These are phyloP conservation scores for Achlya hypogyna DNA, from an alignment of 352 stramenopile species.

Conservation along the genomic window DNA sequence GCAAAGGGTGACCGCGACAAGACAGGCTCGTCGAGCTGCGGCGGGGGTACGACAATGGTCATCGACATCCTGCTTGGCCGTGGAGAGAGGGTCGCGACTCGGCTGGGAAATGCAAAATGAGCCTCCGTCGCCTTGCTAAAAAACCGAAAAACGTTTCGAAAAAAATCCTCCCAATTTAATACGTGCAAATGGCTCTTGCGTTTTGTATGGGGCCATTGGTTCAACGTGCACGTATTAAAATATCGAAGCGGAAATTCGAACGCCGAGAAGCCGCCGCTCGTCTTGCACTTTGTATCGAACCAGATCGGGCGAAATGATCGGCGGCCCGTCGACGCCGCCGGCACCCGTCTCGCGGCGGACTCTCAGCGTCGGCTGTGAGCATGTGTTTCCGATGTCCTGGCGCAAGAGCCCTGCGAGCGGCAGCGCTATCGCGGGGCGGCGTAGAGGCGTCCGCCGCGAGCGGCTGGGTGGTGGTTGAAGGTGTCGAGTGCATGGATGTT, in stretches of 20 bases:
- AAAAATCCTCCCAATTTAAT: neutral
- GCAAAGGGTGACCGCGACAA: neutral
- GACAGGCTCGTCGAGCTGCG: neutral
- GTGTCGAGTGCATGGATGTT: too few relatives aligned
- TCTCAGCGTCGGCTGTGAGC: too few relatives aligned
- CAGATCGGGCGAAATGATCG: constrained; percentile 1
- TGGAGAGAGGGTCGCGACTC: too few relatives aligned
- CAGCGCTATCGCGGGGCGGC: too few relatives aligned
- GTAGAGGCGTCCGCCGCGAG: too few relatives aligned
- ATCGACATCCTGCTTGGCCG: neutral
- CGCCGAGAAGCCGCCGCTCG: neutral
- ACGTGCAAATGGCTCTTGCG: neutral
- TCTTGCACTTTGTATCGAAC: too few relatives aligned
- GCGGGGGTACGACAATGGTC: constrained; percentile 1
- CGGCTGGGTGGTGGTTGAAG: too few relatives aligned
- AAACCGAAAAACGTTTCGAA: constrained; percentile 12
- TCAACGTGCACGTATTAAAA: neutral
- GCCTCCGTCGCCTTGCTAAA: neutral
- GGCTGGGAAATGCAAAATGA: constrained; percentile 1
- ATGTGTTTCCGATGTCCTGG: too few relatives aligned
- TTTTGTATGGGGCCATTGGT: neutral
- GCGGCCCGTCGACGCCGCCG: too few relatives aligned
- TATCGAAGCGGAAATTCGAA: constrained; percentile 9
- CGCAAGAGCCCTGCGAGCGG: too few relatives aligned
- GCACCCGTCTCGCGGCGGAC: too few relatives aligned